phyloP scores from a whole-genome alignment of 768 basidiomycete genomes.

The Dentipellis fragilis region DNA sequence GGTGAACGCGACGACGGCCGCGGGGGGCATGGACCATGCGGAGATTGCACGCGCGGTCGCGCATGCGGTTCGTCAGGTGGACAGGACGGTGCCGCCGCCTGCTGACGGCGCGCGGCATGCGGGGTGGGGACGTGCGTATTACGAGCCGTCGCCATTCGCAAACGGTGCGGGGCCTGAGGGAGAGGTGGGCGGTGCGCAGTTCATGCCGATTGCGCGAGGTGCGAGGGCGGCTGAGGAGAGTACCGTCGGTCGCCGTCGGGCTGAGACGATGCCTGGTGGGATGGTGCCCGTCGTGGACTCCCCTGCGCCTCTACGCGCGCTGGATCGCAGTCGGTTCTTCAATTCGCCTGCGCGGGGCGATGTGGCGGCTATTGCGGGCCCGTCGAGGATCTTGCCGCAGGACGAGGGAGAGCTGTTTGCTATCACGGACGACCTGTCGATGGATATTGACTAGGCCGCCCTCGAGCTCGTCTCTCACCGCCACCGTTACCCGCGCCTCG shows the following conservation, averaged over 20 bases:
- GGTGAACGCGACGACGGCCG: constrained; percentile 13
- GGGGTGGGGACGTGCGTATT: constrained; percentile 14
- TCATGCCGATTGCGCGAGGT: not conserved
- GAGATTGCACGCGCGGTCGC: constrained; percentile 9
- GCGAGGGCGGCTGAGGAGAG: not conserved
- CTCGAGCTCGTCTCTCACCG: too few species aligned
- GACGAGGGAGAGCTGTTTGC: constrained; percentile 8
- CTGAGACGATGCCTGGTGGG: constrained; percentile 15
- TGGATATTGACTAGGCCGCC: constrained; percentile 11
- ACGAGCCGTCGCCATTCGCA: constrained; percentile 13
- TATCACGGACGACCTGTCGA: constrained; percentile 10
- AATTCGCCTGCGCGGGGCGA: constrained; percentile 12
- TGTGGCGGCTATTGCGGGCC: constrained; percentile 12
- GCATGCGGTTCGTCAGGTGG: constrained; percentile 2
- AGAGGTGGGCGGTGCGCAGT: not conserved
- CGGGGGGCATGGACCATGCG: constrained; percentile 5
- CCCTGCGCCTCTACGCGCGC: not conserved
- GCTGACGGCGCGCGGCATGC: not conserved
- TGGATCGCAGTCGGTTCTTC: constrained; percentile 7
- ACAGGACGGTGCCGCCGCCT: not conserved
- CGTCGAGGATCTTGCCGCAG: constrained; percentile 8
- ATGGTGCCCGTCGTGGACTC: constrained; percentile 13
- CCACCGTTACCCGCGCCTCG: too few species aligned
- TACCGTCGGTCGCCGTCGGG: constrained; percentile 9
- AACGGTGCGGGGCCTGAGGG: not conserved